Percentiles rank a stretch among this genome's conserved stretches.
Evolutionary conservation across 2,329 filamentous ascomycete species (phyloP).

Genomic region (Chaetoscypha palmicola): DNA sequence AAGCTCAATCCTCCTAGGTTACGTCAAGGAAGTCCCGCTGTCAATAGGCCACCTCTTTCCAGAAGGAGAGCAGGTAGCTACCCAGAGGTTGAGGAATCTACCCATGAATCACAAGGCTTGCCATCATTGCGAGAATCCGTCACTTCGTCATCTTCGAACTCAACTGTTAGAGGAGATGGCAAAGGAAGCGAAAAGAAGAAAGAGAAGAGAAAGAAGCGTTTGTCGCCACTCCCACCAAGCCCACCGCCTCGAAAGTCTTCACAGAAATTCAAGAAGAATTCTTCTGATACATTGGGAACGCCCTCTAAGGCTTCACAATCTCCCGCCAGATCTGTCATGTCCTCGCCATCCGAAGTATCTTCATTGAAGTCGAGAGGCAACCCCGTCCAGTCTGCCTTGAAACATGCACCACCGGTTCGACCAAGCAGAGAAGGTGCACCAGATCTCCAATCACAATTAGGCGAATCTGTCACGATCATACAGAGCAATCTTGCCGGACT

Average conservation of each 20-base stretch:
- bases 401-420: constrained; percentile 41
- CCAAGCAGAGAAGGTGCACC: constrained; percentile 65
- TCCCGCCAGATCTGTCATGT: constrained; percentile 27
- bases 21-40: constrained; percentile 48
- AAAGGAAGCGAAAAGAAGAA: constrained; percentile 25
- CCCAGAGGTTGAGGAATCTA: constrained; percentile 41
- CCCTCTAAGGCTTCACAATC: constrained; percentile 34
- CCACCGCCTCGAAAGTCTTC: constrained; percentile 58
- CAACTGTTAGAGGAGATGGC: constrained; percentile 51
- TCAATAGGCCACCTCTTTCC: constrained; percentile 50
- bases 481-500: constrained; percentile 48
- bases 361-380: constrained; percentile 14
- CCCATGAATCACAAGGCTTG: constrained; percentile 49
- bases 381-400: constrained; percentile 13
- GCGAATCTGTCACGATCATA: constrained; percentile 46
- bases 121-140: constrained; percentile 62
- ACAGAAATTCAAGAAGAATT: constrained; percentile 41
- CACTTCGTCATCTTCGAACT: constrained; percentile 66
- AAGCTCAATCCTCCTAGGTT: constrained; percentile 35
- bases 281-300: constrained; percentile 34
- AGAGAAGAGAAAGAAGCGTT: constrained; percentile 38
- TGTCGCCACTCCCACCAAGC: constrained; percentile 48
- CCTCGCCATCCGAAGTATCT: constrained; percentile 10
- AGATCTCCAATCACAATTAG: constrained; percentile 50
- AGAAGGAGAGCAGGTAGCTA: constrained; percentile 50